Conservation (phyloP, 1,284 basidiomycete species). For the Ceratobasidium sp. region DNA sequence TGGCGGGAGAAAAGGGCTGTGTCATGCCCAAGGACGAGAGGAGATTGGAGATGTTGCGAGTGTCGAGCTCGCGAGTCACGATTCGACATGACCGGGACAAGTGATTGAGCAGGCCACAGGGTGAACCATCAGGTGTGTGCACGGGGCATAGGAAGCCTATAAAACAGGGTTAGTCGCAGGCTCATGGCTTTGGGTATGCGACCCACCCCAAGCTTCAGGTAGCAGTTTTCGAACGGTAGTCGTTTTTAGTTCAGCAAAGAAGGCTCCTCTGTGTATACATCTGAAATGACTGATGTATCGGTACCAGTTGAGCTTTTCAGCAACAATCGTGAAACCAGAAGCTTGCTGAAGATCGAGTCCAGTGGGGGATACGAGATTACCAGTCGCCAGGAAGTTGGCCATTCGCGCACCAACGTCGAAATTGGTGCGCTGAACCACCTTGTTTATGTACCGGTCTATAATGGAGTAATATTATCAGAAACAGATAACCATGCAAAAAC, state of each 20-base stretch:
- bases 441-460: constrained; percentile 78
- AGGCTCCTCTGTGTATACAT: constrained; percentile 98
- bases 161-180: constrained; percentile 37
- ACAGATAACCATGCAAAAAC: background rate
- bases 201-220: constrained; percentile 95
- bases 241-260: constrained; percentile 99
- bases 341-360: constrained; percentile 98
- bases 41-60: constrained; percentile 80
- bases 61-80: constrained; percentile 78
- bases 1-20: constrained; percentile 76
- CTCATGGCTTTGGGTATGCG: background rate
- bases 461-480: constrained; percentile 3
- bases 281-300: constrained; percentile 99
- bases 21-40: constrained; percentile 95
- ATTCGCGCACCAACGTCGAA: constrained; percentile 92
- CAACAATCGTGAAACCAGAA: constrained; percentile 97
- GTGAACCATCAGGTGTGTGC: constrained; percentile 97
- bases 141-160: constrained; percentile 97
- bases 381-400: constrained; percentile 96
- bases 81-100: constrained; percentile 94
- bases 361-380: constrained; percentile 92
- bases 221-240: constrained; percentile 96
- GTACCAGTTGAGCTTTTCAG: constrained; percentile 98
- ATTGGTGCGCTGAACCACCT: constrained; percentile 78
- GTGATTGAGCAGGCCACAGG: constrained; percentile 98